Evolutionary conservation across 257 asterid species (phyloP), one percentile per base, ranked within the genome.

Genomic region (Capsicum chinense): DNA sequence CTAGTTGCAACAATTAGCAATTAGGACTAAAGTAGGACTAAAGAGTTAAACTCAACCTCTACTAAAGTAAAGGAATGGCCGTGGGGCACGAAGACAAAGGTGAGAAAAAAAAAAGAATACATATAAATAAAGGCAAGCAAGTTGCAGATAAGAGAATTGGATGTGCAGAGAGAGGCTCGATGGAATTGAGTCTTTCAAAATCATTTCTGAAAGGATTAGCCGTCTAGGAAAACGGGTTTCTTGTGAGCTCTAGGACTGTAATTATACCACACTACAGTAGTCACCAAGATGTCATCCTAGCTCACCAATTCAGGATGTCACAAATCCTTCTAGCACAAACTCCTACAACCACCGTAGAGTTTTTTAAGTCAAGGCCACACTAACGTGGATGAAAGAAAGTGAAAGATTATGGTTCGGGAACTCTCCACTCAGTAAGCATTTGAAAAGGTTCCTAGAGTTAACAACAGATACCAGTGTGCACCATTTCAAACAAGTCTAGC

Each of bases 11-110:
- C 16, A 35, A 15, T 14, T 67, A 35, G 19, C 19, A 35, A 37
- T 19, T 67, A 67, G 74, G 74, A 35, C 74, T 67, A 35, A 9
- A 66, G n/a, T 67, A 67, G 74, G 74, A 35, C 74, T 67, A 35
- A 9, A 66, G n/a, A 66, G n/a, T 67, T 67, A 26, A 26, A 26
- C 33, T 26, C 33, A 26, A 26, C 33, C 33, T 26, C 33, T 26
- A 26, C 33, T 26, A 26, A 26, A 26, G 33, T 26, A 26, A 26
- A 26, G 33, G 33, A 26, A 26, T 26, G 2, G 33, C 33, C 33
- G 33, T 26, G 33, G 33, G 33, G 33, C 33, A 26, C 33, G 33
- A 26, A 26, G 33, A 26, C 33, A 26, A 26, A 26, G 33, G 33
- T 26, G 33, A 26, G 33, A 26, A 26, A 26, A 26, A 26, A 21